Base-by-base conservation (phyloP, 108 stramenopile species). In the Chaetoceros muelleri region DNA sequence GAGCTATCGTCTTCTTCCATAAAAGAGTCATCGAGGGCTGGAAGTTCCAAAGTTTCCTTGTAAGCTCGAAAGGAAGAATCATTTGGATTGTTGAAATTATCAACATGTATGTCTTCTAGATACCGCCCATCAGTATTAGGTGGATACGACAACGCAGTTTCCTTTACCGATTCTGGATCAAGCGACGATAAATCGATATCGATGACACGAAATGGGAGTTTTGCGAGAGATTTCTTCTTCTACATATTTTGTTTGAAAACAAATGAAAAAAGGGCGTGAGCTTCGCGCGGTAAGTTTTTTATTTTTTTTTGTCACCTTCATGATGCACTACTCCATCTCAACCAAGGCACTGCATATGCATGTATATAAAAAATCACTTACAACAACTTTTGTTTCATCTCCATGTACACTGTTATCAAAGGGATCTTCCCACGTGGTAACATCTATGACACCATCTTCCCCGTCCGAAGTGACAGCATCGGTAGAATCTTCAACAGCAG, bases 391-490 rank as follows among this genome's bases (percentile, higher is more conserved):
- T 13, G 13, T 40, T 5, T 40, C 34, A 40, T 40, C 34, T 10
- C 34, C 34, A 40, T 40, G 34, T 10, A 10, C 13, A 10, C 13
- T 5, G 13, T 10, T 40, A 40, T 40, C 48, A 60, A 83, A 89
- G 20, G 87, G 87, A 58, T 85, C 66, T 60, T 89, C 87, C 87
- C 87, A 89, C 61, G 77, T 68, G 65, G 81, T 76, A 28, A 81
- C 79, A 8, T 70, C 66, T 1, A 58, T 62, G 27, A 60, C 29
- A 17, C 66, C 77, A 2, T 62, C 65, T 13, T 53, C 30, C 10
- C 64, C 76, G 57, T 79, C 61, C 30, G 50, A 71, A 20, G 72
- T 73, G 18, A 69, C 62, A 3, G 55, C 59, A 27, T 64, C 65
- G 28, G 46, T 24, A 18, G 30, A 21, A 30, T 60, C 58, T 28